phyloP scores from a whole-genome alignment of 495 filamentous ascomycete genomes.

The Podospora anserina region DNA sequence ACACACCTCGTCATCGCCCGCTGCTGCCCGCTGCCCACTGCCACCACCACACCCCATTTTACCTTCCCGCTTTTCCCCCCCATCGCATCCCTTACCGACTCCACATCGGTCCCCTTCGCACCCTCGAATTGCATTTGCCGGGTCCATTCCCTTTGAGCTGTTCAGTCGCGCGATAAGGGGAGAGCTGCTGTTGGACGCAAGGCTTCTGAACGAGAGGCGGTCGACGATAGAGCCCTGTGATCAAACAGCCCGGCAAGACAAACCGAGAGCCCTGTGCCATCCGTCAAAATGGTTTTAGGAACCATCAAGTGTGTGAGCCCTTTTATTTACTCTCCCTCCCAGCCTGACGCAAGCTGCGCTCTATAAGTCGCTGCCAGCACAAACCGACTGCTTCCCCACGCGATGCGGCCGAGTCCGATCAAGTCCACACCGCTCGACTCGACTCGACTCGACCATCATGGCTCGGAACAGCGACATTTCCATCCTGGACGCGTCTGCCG shows the following conservation, averaged over 20 bases:
- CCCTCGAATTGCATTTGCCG: slow-evolving; percentile 25
- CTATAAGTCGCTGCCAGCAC: not conserved
- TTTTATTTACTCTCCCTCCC: slow-evolving; percentile 16
- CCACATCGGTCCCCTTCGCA: slow-evolving; percentile 27
- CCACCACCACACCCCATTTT: slow-evolving; percentile 11
- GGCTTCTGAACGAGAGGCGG: slow-evolving; percentile 17
- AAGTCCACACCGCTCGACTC: slow-evolving; percentile 7
- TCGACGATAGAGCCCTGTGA: slow-evolving; percentile 15
- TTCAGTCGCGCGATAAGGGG: slow-evolving; percentile 28
- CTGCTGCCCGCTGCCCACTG: slow-evolving; percentile 15
- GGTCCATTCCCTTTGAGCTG: slow-evolving; percentile 10
- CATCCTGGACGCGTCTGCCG: slow-evolving; percentile 2
- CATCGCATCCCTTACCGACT: slow-evolving; percentile 22
- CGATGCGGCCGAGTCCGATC: slow-evolving; percentile 2
- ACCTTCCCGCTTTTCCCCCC: slow-evolving; percentile 18
- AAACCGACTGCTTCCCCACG: not conserved
- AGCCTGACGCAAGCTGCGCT: not conserved
- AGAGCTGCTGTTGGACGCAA: slow-evolving; percentile 23
- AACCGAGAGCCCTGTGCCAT: slow-evolving; percentile 28
- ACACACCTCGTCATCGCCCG: slow-evolving; percentile 25
- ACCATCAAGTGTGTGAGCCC: slow-evolving; percentile 71
- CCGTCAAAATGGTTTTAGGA: slow-evolving; percentile 68
- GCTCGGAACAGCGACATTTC: not conserved
- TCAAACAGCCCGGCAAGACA: slow-evolving; percentile 25
- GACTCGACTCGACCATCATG: not conserved